Conservation (phyloP, 2,329 filamentous ascomycete species). For the Colletotrichum noveboracense region DNA sequence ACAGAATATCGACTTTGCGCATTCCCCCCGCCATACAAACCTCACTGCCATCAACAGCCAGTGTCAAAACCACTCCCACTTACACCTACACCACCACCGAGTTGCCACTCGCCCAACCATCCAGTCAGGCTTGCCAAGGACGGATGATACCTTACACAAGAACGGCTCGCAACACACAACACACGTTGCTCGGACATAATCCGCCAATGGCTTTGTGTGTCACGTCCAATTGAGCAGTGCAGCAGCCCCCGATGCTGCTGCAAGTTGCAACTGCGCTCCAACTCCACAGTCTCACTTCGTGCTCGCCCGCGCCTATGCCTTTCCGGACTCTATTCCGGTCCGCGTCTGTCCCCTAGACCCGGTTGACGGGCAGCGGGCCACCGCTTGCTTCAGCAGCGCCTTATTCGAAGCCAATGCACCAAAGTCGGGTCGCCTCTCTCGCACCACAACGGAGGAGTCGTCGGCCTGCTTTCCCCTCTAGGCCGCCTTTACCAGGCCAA, state of each 20-base stretch:
- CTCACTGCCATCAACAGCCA: not conserved
- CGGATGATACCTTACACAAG: not conserved
- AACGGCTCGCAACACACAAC: not conserved
- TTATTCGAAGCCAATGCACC: not conserved
- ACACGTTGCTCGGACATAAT: not conserved
- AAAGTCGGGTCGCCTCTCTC: not conserved
- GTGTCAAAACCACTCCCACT: not conserved
- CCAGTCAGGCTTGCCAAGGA: not conserved
- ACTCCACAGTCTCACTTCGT: not conserved
- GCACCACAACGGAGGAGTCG: not conserved
- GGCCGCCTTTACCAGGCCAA: not conserved
- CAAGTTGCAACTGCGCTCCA: not conserved
- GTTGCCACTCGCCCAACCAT: not conserved
- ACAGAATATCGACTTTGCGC: not conserved
- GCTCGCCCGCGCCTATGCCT: not conserved
- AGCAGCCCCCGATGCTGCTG: not conserved
- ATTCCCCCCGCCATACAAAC: not conserved
- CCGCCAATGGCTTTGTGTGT: not conserved
- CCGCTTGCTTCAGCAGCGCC: not conserved
- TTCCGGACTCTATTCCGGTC: not conserved
- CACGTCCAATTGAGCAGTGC: not conserved
- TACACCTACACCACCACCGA: not conserved
- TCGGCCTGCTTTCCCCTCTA: not conserved
- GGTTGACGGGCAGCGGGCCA: not conserved
- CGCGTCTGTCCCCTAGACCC: not conserved